These are phyloP conservation scores for Perkinsus olseni DNA, from an alignment of 169 alveolate species.

Conservation along the genomic window DNA sequence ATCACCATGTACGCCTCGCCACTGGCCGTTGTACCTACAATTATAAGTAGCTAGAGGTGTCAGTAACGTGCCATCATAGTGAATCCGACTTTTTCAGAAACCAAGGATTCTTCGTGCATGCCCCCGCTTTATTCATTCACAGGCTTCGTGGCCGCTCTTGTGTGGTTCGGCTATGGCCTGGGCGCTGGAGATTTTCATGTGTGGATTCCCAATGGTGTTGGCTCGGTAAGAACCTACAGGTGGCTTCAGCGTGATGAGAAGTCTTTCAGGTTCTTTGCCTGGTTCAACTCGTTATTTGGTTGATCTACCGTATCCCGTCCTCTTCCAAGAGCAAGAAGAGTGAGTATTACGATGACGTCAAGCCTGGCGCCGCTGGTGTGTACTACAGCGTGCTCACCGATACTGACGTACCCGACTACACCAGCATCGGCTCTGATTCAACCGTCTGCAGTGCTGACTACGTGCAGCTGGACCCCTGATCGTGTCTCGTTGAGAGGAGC, in stretches of 20 bases:
- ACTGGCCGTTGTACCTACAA: background rate
- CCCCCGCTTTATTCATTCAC: background rate
- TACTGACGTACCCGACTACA: background rate
- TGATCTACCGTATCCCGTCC: background rate
- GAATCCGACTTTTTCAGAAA: background rate
- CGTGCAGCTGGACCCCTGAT: background rate
- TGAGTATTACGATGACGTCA: background rate
- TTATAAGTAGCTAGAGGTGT: background rate
- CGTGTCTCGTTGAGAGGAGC: background rate
- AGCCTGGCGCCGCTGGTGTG: background rate
- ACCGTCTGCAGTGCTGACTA: background rate
- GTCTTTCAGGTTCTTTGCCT: background rate
- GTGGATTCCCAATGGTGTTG: background rate
- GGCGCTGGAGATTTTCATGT: background rate
- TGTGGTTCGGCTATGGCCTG: background rate
- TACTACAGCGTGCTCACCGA: background rate
- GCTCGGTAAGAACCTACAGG: too few species aligned
- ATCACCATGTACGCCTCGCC: background rate
- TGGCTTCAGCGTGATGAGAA: too few species aligned
- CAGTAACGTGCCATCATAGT: background rate
- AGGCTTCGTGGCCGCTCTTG: background rate
- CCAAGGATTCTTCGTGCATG: background rate
- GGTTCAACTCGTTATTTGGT: background rate
- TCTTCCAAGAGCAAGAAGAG: background rate
- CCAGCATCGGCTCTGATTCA: background rate